Evolutionary conservation across 2,329 filamentous ascomycete genomes (phyloP).

Genomic region (Botryotinia calthae): DNA sequence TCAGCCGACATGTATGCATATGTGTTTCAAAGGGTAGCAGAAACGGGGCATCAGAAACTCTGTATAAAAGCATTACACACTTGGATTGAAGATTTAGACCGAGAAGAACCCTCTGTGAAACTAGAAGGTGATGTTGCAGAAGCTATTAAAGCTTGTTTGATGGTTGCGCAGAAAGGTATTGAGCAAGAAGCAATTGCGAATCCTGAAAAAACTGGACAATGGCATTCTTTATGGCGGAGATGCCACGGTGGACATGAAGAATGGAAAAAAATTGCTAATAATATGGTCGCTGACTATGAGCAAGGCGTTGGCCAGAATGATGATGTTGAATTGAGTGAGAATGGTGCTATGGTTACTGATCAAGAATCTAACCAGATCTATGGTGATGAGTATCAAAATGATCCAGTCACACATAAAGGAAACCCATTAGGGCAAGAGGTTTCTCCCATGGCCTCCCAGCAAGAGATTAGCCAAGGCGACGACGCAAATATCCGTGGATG

Average conservation of each 20-base stretch:
- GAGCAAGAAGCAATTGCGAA: slow-evolving; percentile 24
- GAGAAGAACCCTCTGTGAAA: slow-evolving; percentile 51
- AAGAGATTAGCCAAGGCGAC: neutral
- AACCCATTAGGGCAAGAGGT: too few relatives aligned
- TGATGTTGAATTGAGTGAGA: neutral
- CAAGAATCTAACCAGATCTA: neutral
- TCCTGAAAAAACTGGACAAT: slow-evolving; percentile 25
- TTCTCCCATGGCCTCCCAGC: neutral
- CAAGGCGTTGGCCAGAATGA: neutral
- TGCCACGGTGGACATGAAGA: slow-evolving; percentile 9
- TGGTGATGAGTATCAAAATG: neutral
- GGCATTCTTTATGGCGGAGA: slow-evolving; percentile 28
- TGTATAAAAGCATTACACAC: slow-evolving; percentile 51
- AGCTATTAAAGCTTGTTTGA: slow-evolving; percentile 54
- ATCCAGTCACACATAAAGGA: neutral
- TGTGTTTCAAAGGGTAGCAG: slow-evolving; percentile 50
- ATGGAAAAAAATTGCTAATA: neutral
- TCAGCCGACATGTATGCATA: slow-evolving; percentile 54
- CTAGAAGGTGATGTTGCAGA: slow-evolving; percentile 46
- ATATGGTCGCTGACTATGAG: slow-evolving; percentile 4
- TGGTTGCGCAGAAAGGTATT: slow-evolving; percentile 50
- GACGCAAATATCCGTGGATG: neutral
- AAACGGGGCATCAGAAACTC: slow-evolving; percentile 43
- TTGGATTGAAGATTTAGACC: slow-evolving; percentile 58
- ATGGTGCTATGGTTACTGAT: neutral